Percentiles rank a stretch among this genome's conserved stretches.
Evolutionary conservation across 83 land plant genomes (phyloP).

Genomic region (Picea abies): DNA sequence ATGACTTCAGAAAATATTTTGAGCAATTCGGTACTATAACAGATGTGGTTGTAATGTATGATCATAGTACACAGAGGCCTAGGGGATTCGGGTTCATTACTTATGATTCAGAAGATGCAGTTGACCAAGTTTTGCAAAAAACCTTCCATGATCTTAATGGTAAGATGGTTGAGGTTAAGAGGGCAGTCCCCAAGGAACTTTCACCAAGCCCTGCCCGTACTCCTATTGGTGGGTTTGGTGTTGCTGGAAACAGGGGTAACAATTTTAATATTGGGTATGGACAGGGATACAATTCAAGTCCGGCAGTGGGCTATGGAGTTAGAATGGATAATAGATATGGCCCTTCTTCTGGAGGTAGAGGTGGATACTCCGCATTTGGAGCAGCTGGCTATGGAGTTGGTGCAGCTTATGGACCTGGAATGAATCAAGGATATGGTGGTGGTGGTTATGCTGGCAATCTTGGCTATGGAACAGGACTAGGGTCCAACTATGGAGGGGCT

Average conservation of each 20-base stretch:
- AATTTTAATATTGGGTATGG: conserved; percentile 37
- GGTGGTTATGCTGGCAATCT: conserved; percentile 23
- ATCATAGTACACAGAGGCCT: conserved; percentile 58
- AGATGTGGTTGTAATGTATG: conserved; percentile 70
- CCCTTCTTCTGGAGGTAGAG: conserved; percentile 44
- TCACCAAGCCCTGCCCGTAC: conserved; percentile 56
- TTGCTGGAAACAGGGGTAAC: conserved; percentile 32
- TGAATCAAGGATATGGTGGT: conserved; percentile 33
- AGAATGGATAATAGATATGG: conserved; percentile 54
- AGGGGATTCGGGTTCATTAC: conserved; percentile 58
- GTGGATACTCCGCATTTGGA: conserved; percentile 45
- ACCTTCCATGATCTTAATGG: conserved; percentile 62
- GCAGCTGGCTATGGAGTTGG: conserved; percentile 48
- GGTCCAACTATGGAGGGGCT: conserved; percentile 32
- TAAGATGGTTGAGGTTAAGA: conserved; percentile 63
- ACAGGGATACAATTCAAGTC: conserved; percentile 42
- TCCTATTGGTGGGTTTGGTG: conserved; percentile 33
- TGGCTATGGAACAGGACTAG: conserved; percentile 34
- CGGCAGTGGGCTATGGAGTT: conserved; percentile 36
- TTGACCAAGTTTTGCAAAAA: conserved; percentile 44
- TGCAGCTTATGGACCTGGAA: conserved; percentile 35
- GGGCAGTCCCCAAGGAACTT: conserved; percentile 66
- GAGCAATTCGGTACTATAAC: conserved; percentile 59
- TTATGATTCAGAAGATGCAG: conserved; percentile 55
- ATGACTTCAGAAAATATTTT: conserved; percentile 55